phyloP scores from a whole-genome alignment of 2,329 filamentous ascomycete genomes.

The Aureobasidium namibiae region DNA sequence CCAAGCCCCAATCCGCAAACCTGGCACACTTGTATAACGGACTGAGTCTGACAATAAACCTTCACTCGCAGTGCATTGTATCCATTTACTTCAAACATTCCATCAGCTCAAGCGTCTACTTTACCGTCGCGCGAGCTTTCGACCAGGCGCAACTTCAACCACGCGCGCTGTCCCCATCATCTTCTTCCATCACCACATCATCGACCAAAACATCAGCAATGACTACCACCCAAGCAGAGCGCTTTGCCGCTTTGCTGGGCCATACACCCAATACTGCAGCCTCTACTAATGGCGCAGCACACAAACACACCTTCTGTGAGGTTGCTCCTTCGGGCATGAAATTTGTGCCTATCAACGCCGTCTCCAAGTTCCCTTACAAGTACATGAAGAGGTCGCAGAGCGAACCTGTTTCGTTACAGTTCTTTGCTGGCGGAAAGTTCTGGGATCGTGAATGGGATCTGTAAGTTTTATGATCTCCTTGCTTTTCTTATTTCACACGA shows the following conservation, averaged over 20 bases:
- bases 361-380: constrained; percentile 51
- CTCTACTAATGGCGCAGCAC: not conserved
- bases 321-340: constrained; percentile 24
- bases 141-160: constrained; percentile 1
- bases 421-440: constrained; percentile 53
- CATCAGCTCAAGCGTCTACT: not conserved
- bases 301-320: constrained; percentile 23
- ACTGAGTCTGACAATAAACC: not conserved
- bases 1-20: not conserved
- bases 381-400: constrained; percentile 40
- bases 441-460: constrained; percentile 63
- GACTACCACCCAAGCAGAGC: constrained; percentile 1
- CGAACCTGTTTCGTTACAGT: constrained; percentile 40
- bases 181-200: not conserved
- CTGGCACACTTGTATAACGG: not conserved
- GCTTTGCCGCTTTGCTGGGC: constrained; percentile 1
- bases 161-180: not conserved
- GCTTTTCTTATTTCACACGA: not conserved
- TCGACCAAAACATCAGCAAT: not conserved
- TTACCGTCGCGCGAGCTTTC: not conserved
- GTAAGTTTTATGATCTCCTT: constrained; percentile 49
- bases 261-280: not conserved
- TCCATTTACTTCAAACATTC: not conserved
- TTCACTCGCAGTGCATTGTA: not conserved
- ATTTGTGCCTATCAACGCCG: constrained; percentile 36